Conservation (phyloP, 306 rosid species). For the Rubus idaeus region DNA sequence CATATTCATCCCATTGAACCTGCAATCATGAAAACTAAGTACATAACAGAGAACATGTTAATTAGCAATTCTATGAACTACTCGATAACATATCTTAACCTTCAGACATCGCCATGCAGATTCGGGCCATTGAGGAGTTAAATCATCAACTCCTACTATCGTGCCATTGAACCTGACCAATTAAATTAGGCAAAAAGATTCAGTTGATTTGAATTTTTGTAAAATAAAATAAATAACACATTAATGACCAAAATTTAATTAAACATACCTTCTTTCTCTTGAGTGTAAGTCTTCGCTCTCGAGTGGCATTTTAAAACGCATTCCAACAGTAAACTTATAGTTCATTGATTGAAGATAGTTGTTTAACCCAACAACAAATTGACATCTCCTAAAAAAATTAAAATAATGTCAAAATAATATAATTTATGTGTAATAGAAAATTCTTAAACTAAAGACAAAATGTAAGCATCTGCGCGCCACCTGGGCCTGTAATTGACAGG, state of each 20-base stretch:
- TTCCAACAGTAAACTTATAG: slow-evolving; percentile 56
- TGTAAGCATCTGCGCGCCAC: slow-evolving; percentile 26
- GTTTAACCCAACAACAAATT: slow-evolving; percentile 65
- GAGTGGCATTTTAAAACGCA: slow-evolving; percentile 75
- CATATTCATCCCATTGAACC: slow-evolving; percentile 96
- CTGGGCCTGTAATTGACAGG: slow-evolving; percentile 77
- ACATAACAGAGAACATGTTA: too few species aligned
- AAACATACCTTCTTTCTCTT: slow-evolving; percentile 66
- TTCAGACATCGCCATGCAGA: slow-evolving; percentile 83
- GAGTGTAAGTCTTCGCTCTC: slow-evolving; percentile 89
- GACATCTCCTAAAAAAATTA: slow-evolving; percentile 57
- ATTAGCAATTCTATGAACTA: neutral
- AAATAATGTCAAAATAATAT: neutral
- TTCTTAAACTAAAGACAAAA: neutral
- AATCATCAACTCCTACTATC: slow-evolving; percentile 69
- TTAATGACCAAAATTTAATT: slow-evolving; percentile 2
- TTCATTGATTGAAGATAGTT: slow-evolving; percentile 58
- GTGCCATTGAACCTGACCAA: slow-evolving; percentile 74
- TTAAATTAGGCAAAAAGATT: slow-evolving; percentile 19
- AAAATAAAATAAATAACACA: slow-evolving; percentile 7
- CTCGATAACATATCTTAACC: slow-evolving; percentile 44
- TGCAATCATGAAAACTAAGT: slow-evolving; percentile 17
- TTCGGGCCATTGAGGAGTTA: slow-evolving; percentile 58
- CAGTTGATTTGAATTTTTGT: neutral
- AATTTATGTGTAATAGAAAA: neutral